Evolutionary conservation across 1,284 basidiomycete species (phyloP), one percentile per base, ranked within the genome.

Genomic region (Grifola frondosa): DNA sequence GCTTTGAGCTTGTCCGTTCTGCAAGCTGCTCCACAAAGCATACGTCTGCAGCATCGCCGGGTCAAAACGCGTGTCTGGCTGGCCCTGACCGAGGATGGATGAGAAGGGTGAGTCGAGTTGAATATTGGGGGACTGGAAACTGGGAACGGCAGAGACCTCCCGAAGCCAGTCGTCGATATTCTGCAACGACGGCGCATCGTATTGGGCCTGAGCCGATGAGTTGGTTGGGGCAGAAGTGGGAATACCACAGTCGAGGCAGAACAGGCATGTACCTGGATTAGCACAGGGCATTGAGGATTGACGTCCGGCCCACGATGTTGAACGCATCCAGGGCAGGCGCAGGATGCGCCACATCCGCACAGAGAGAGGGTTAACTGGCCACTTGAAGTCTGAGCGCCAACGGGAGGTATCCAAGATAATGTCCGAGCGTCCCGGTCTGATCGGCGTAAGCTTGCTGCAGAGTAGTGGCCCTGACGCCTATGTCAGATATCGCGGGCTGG

Each of bases 241-340:
- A 0, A 61, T 48, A 38, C 56, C 49, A 57, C 80, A 84, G 44
- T 81, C 78, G 3, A 84, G 61, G 47, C 83, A 86, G 17, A 75
- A 69, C 2, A 65, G 62, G 47, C 84, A 84, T 1, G 63, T 59
- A 20, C 57, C 59, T 1, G 80, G 76, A 45, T 76, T 74, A 2
- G 56, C 49, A 49, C 78, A 77, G 1, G 64, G 51, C 0, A 64
- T 66, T 21, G 54, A 56, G 65, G 57, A 23, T 67, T 60, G 5
- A 61, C 50, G 5, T 62, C 56, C 6, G 65, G 50, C 9, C 56
- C 69, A n/a, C 60, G 68, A 43, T 81, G 80, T 22, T 75, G 65
- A 31, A 67, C 57, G 48, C 79, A 82, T 4, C 77, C 75, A 3
- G 75, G 69, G 42, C 79, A 81, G 16, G 67, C 59, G 55, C 80